These are phyloP conservation scores for Pyracantha coccinea DNA, from an alignment of 331 rosid species.

Conservation along the genomic window DNA sequence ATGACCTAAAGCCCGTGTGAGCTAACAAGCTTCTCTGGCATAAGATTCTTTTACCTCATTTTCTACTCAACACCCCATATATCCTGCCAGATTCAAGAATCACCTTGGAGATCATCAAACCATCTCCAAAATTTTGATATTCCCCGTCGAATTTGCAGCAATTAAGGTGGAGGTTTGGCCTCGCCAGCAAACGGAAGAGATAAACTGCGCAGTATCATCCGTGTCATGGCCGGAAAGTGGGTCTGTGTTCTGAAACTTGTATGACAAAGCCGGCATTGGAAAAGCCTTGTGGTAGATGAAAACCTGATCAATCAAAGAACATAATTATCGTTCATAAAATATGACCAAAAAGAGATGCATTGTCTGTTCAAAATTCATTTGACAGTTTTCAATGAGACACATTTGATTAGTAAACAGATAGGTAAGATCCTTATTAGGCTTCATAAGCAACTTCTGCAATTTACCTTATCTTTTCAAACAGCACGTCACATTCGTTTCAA, in stretches of 20 bases:
- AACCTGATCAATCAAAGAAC: slow-evolving; percentile 46
- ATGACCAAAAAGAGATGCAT: neutral
- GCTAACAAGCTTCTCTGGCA: slow-evolving; percentile 27
- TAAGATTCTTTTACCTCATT: slow-evolving; percentile 25
- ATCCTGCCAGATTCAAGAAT: slow-evolving; percentile 8
- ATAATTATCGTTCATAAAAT: neutral
- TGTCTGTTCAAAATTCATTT: neutral
- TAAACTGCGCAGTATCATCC: slow-evolving; percentile 67
- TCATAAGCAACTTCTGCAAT: neutral
- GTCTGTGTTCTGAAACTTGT: slow-evolving; percentile 74
- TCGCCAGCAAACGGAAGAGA: slow-evolving; percentile 93
- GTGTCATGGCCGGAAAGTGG: slow-evolving; percentile 61
- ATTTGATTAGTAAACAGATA: neutral
- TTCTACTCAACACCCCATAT: slow-evolving; percentile 6
- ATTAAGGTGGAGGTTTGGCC: slow-evolving; percentile 77
- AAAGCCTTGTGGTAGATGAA: slow-evolving; percentile 95
- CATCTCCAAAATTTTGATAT: slow-evolving; percentile 93
- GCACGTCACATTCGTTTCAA: neutral
- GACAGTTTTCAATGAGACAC: neutral
- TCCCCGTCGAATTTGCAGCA: slow-evolving; percentile 93
- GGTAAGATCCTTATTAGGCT: neutral
- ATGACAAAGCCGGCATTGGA: slow-evolving; percentile 90
- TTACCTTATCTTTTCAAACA: neutral
- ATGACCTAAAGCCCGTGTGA: slow-evolving; percentile 23
- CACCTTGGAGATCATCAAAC: slow-evolving; percentile 28